phyloP scores from a whole-genome alignment of 306 rosid species.

The Cajanus cajan region DNA sequence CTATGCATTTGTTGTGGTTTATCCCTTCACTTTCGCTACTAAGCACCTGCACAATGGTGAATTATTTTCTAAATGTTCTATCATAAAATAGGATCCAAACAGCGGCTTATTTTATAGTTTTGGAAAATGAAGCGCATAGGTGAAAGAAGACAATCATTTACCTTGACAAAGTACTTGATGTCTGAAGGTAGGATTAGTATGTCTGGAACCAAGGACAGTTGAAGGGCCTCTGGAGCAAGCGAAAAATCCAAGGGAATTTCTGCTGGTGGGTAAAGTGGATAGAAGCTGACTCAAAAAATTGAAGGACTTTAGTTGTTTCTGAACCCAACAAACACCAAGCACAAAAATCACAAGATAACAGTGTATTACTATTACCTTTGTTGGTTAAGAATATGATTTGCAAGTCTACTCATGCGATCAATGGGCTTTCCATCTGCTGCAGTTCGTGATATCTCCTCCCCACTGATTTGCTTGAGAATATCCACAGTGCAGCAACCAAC shows the following conservation, averaged over 20 bases:
- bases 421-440: conserved; percentile 55
- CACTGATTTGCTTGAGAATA: conserved; percentile 87
- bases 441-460: conserved; percentile 85
- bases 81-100: not conserved
- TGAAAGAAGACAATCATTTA: conserved; percentile 31
- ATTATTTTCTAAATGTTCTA: not conserved
- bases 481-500: conserved; percentile 86
- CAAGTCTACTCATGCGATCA: conserved; percentile 88
- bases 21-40: conserved; percentile 50
- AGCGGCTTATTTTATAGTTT: not conserved
- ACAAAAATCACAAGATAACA: not conserved
- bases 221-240: conserved; percentile 79
- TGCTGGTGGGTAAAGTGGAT: conserved; percentile 89
- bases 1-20: conserved; percentile 54
- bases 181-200: conserved; percentile 91
- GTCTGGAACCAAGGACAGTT: conserved; percentile 68
- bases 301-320: conserved; percentile 13
- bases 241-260: conserved; percentile 91
- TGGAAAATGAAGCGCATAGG: not conserved
- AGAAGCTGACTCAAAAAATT: conserved; percentile 67
- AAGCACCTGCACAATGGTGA: conserved; percentile 49
- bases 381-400: conserved; percentile 75
- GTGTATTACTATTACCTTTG: conserved; percentile 64
- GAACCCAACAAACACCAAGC: conserved; percentile 15
- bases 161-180: conserved; percentile 83